phyloP scores from a whole-genome alignment of 495 filamentous ascomycete species.

The Penicillium pulvis region DNA sequence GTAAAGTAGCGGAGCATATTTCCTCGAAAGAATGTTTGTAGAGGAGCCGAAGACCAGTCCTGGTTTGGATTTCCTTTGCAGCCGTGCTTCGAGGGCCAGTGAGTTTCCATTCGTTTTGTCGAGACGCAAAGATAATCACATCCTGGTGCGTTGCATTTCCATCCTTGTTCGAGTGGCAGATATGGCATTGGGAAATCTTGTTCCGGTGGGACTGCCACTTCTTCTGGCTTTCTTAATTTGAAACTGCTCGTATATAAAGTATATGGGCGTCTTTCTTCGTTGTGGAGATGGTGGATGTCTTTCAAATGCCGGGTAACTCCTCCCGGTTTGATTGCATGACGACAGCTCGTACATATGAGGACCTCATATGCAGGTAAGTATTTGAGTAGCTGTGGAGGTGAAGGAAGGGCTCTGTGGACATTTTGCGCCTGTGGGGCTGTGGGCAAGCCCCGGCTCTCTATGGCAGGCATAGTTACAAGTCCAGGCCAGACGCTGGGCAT shows the following conservation, averaged over 20 bases:
- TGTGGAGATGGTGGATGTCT: constrained; percentile 37
- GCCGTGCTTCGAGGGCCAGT: constrained; percentile 28
- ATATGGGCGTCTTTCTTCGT: constrained; percentile 23
- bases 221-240: constrained; percentile 21
- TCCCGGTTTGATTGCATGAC: constrained; percentile 38
- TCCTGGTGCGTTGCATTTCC: constrained; percentile 20
- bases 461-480: background rate
- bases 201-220: constrained; percentile 20
- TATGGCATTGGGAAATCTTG: constrained; percentile 32
- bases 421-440: background rate
- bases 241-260: constrained; percentile 26
- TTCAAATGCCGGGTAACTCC: constrained; percentile 41
- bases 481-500: background rate
- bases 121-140: constrained; percentile 34
- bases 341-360: constrained; percentile 33
- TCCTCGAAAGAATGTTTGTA: constrained; percentile 36
- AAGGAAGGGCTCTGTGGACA: background rate
- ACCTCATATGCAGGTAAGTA: constrained; percentile 25
- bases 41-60: constrained; percentile 19
- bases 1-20: constrained; percentile 32
- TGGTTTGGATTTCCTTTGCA: constrained; percentile 6
- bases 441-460: background rate
- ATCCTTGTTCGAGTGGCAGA: constrained; percentile 31
- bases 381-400: constrained; percentile 24
- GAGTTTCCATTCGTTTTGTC: constrained; percentile 34